Conservation (phyloP, 2,329 filamentous ascomycete genomes). For the Fusarium dlaminii region DNA sequence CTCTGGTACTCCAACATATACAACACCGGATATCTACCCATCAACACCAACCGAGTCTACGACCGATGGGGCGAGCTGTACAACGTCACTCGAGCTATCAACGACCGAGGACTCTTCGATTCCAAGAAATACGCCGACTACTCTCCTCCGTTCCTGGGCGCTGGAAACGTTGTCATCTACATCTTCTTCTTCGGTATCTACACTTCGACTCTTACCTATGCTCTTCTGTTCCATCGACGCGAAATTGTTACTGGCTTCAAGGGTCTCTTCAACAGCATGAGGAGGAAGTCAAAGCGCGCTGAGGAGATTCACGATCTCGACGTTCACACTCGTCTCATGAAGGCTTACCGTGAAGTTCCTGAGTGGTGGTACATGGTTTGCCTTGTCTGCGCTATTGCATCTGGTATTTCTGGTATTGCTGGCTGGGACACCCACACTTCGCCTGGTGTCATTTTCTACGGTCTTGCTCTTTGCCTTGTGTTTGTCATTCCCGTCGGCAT, state of each 20-base stretch:
- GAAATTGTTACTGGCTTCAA: constrained; percentile 61
- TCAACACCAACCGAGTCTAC: constrained; percentile 62
- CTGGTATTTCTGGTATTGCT: constrained; percentile 58
- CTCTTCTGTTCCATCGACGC: constrained; percentile 61
- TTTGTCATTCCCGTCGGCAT: constrained; percentile 64
- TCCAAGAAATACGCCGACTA: constrained; percentile 58
- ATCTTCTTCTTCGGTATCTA: constrained; percentile 66
- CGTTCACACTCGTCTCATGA: constrained; percentile 61
- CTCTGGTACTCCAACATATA: constrained; percentile 69
- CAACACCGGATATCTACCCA: constrained; percentile 64
- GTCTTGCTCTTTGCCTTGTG: constrained; percentile 58
- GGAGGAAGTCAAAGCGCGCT: constrained; percentile 51
- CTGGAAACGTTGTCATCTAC: constrained; percentile 62
- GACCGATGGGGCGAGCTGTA: constrained; percentile 60
- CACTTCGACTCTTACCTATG: constrained; percentile 61
- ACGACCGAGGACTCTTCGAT: constrained; percentile 57
- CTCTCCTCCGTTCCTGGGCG: constrained; percentile 61
- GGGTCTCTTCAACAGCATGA: constrained; percentile 57
- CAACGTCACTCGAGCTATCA: constrained; percentile 55
- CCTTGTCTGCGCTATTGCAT: constrained; percentile 55
- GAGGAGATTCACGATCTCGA: constrained; percentile 53
- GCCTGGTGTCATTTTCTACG: constrained; percentile 61
- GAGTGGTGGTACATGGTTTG: constrained; percentile 64
- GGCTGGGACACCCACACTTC: constrained; percentile 62
- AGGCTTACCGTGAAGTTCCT: constrained; percentile 58